A percentile compares a stretch with the other conserved stretches of the same genome.
Evolutionary conservation across 345 rosid species (phyloP).

Genomic region (Salix dunnii): DNA sequence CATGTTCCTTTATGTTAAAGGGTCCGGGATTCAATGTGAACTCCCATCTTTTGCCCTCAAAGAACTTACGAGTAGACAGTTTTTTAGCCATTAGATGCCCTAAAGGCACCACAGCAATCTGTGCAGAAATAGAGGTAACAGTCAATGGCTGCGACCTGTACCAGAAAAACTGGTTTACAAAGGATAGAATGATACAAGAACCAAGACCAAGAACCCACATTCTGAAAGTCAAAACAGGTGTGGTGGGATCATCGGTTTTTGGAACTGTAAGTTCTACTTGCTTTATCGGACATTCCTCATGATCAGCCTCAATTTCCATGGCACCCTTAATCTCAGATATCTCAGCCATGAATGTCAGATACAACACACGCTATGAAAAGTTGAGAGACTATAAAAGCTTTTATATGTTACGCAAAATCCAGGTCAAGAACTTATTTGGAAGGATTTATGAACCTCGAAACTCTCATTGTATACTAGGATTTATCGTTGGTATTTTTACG

Average conservation of each 20-base stretch:
- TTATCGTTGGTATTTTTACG: too few relatives aligned
- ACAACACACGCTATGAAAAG: too few relatives aligned
- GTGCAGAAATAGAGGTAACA: background rate
- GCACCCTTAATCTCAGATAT: constrained; percentile 10
- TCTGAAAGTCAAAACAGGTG: constrained; percentile 66
- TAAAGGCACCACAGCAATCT: background rate
- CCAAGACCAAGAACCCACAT: constrained; percentile 72
- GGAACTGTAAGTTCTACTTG: constrained; percentile 84
- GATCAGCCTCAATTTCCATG: constrained; percentile 19
- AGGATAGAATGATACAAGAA: constrained; percentile 30
- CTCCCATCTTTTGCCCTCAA: constrained; percentile 23
- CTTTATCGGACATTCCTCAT: constrained; percentile 41
- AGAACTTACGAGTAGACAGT: background rate
- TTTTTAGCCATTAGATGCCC: constrained; percentile 3
- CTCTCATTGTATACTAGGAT: too few relatives aligned
- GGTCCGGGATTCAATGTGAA: constrained; percentile 76
- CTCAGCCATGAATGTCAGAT: constrained; percentile 16
- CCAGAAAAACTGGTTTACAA: constrained; percentile 1
- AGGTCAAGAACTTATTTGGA: too few relatives aligned
- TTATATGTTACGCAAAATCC: too few relatives aligned
- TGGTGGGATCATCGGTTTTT: constrained; percentile 66
- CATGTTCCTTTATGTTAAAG: constrained; percentile 79
- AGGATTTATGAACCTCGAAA: too few relatives aligned
- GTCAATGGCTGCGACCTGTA: background rate
- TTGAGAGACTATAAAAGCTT: too few relatives aligned